Conservation (phyloP, 257 asterid species). For the Anisodus tanguticus region DNA sequence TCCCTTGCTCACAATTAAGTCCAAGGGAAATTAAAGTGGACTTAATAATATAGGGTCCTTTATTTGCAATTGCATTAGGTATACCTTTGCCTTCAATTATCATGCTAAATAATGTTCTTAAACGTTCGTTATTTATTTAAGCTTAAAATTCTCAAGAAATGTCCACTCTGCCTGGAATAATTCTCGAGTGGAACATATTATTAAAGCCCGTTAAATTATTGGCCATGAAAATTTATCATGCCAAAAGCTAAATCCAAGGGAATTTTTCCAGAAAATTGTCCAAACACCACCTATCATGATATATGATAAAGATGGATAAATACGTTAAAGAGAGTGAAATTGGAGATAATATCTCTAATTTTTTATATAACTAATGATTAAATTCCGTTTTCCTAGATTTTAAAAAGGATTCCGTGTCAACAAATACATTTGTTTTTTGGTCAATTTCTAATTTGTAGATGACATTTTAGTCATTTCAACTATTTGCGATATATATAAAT, state of each 20-base stretch:
- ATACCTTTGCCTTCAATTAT: conserved; percentile 27
- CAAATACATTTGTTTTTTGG: neutral
- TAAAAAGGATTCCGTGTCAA: neutral
- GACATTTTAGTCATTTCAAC: neutral
- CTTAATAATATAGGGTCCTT: conserved; percentile 23
- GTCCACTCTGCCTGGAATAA: neutral
- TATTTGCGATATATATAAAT: neutral
- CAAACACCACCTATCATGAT: neutral
- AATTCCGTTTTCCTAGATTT: too few relatives aligned
- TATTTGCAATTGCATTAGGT: conserved; percentile 38
- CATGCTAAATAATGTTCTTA: conserved; percentile 43
- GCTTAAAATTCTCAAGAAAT: conserved; percentile 32
- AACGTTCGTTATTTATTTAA: conserved; percentile 26
- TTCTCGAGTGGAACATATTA: neutral
- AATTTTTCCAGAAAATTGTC: neutral
- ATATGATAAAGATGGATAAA: too few relatives aligned
- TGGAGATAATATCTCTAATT: too few relatives aligned
- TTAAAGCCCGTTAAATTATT: neutral
- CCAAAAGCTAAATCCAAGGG: neutral
- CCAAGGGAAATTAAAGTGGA: conserved; percentile 29
- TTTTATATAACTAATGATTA: too few relatives aligned
- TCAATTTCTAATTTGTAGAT: neutral
- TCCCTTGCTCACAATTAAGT: conserved; percentile 30
- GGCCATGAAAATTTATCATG: neutral
- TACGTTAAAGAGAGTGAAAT: too few relatives aligned